A percentile compares a stretch with the other conserved stretches of the same genome.
These are phyloP conservation scores for Hapsidospora chrysogenum DNA, from an alignment of 495 filamentous ascomycete species.

Conservation along the genomic window DNA sequence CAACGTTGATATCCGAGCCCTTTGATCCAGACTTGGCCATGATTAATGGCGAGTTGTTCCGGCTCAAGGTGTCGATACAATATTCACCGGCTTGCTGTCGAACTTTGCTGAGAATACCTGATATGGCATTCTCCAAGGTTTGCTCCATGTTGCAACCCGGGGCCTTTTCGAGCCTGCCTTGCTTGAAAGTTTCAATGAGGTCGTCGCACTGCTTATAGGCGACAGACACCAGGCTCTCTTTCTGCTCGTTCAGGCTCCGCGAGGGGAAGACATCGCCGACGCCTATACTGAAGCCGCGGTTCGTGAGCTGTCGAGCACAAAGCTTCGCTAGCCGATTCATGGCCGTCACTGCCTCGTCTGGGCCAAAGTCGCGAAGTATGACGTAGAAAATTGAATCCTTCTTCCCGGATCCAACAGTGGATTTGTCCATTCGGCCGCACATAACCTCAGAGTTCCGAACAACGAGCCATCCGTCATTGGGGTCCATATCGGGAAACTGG, in stretches of 20 bases:
- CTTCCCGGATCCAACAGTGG: slow-evolving; percentile 86
- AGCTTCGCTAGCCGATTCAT: slow-evolving; percentile 93
- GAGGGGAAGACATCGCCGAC: slow-evolving; percentile 87
- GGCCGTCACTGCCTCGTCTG: slow-evolving; percentile 68
- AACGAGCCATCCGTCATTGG: slow-evolving; percentile 74
- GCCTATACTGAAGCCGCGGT: slow-evolving; percentile 90
- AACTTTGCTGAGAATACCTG: slow-evolving; percentile 79
- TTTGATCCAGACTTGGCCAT: slow-evolving; percentile 98
- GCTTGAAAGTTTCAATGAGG: slow-evolving; percentile 68
- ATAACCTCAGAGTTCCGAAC: slow-evolving; percentile 95
- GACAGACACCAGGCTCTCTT: slow-evolving; percentile 54
- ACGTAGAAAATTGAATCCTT: slow-evolving; percentile 97
- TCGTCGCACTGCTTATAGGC: slow-evolving; percentile 71
- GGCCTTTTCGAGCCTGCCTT: slow-evolving; percentile 62
- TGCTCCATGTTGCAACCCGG: slow-evolving; percentile 80
- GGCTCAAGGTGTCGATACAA: slow-evolving; percentile 78
- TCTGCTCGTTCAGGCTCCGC: slow-evolving; percentile 43
- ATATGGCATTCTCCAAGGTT: slow-evolving; percentile 81
- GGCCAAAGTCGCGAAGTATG: slow-evolving; percentile 85
- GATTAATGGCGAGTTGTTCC: slow-evolving; percentile 82
- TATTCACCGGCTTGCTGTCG: slow-evolving; percentile 79
- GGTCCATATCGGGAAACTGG: slow-evolving; percentile 54
- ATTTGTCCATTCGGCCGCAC: slow-evolving; percentile 97
- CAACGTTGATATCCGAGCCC: slow-evolving; percentile 91
- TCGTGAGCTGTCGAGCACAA: slow-evolving; percentile 72